These are phyloP conservation scores for Exophiala phaeomuriformis DNA, from an alignment of 2,329 filamentous ascomycete species.

Conservation along the genomic window DNA sequence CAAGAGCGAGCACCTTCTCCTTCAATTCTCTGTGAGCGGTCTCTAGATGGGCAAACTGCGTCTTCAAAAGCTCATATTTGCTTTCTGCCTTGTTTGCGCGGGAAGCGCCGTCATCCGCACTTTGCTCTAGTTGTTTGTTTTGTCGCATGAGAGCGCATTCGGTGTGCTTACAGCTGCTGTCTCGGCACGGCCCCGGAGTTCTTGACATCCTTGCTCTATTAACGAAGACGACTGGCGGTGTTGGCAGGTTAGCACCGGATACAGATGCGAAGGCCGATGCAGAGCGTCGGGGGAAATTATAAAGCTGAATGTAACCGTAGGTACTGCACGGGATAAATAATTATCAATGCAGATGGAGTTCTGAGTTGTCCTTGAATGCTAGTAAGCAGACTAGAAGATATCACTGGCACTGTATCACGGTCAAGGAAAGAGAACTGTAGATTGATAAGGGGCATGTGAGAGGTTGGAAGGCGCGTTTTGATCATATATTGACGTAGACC, in stretches of 20 bases:
- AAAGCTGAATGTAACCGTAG: too few species aligned
- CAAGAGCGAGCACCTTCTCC: not conserved
- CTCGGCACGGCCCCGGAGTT: not conserved
- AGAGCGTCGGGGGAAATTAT: too few species aligned
- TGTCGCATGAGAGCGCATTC: not conserved
- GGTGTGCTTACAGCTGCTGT: not conserved
- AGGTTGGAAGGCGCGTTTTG: too few species aligned
- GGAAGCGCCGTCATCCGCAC: not conserved
- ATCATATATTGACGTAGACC: too few species aligned
- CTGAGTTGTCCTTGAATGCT: too few species aligned
- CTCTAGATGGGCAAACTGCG: not conserved
- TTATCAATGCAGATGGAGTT: too few species aligned
- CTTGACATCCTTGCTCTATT: not conserved
- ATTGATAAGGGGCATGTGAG: too few species aligned
- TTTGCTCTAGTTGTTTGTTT: not conserved
- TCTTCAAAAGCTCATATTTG: not conserved
- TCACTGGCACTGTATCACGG: too few species aligned
- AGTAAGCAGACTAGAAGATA: too few species aligned
- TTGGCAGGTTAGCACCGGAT: too few species aligned
- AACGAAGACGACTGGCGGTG: not conserved
- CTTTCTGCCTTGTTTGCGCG: not conserved
- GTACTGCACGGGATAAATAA: too few species aligned
- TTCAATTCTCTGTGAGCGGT: not conserved
- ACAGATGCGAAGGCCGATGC: not conserved
- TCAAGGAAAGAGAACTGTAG: too few species aligned